Conservation (phyloP, 768 basidiomycete genomes). For the Clavaria fumosa region DNA sequence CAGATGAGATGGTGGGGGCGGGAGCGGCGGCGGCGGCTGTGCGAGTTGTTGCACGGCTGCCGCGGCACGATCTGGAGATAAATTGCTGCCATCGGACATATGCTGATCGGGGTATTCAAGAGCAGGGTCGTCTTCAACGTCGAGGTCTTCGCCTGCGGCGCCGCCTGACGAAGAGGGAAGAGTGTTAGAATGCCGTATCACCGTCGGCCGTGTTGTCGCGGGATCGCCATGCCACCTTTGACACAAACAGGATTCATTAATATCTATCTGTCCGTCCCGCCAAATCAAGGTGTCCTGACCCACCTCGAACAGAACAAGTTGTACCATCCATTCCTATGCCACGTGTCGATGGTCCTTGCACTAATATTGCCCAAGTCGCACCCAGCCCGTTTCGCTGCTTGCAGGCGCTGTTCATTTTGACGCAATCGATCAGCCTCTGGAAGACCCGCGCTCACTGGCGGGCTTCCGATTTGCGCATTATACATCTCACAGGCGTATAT, state of each 20-base stretch:
- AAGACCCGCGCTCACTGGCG: conserved; percentile 25
- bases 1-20: conserved; percentile 26
- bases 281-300: conserved; percentile 7
- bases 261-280: conserved; percentile 5
- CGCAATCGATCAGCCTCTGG: conserved; percentile 50
- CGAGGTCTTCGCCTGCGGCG: conserved; percentile 25
- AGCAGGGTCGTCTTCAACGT: conserved; percentile 35
- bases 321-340: conserved; percentile 70
- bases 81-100: conserved; percentile 10
- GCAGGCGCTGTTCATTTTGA: conserved; percentile 60
- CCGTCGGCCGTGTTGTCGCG: conserved; percentile 34
- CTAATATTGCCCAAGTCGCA: conserved; percentile 62
- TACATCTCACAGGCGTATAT: conserved; percentile 58
- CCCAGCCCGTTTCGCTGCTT: conserved; percentile 45
- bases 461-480: conserved; percentile 21
- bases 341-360: conserved; percentile 62
- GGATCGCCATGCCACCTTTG: conserved; percentile 63
- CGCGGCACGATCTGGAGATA: conserved; percentile 4
- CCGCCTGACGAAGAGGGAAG: conserved; percentile 19
- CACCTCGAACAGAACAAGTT: conserved; percentile 55
- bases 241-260: too few species aligned
- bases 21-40: conserved; percentile 20
- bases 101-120: conserved; percentile 28
- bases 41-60: conserved; percentile 19
- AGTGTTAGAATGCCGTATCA: conserved; percentile 21